These are phyloP conservation scores for Pisolithus tinctorius DNA, from an alignment of 768 basidiomycete species.

Conservation along the genomic window DNA sequence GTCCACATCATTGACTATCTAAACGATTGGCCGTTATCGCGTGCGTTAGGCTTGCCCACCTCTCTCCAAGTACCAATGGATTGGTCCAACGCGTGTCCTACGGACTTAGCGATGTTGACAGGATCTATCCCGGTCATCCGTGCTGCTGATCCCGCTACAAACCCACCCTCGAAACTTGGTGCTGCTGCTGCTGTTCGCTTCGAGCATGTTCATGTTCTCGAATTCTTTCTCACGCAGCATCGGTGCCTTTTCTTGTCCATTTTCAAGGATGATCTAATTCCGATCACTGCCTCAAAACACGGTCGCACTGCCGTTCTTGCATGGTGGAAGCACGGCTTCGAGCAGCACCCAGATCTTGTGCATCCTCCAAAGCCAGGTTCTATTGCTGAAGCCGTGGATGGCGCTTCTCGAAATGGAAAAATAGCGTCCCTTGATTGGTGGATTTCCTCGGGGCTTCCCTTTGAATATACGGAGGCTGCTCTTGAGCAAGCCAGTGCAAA, in stretches of 20 bases:
- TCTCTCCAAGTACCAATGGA: conserved; percentile 56
- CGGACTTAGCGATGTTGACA: conserved; percentile 68
- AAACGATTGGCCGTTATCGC: conserved; percentile 80
- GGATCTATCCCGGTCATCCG: conserved; percentile 55
- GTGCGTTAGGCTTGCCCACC: conserved; percentile 70
- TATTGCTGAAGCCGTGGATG: conserved; percentile 67
- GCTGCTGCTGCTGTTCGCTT: conserved; percentile 64
- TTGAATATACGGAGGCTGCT: conserved; percentile 75
- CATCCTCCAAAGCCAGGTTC: conserved; percentile 47
- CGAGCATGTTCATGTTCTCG: conserved; percentile 68
- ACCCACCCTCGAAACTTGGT: conserved; percentile 65
- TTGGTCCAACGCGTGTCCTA: conserved; percentile 64
- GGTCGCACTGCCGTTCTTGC: conserved; percentile 66
- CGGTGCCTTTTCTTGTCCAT: conserved; percentile 56
- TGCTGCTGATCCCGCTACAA: conserved; percentile 45
- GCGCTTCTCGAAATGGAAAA: conserved; percentile 72
- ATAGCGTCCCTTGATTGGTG: conserved; percentile 79
- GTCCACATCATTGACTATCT: conserved; percentile 72
- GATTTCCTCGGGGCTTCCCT: conserved; percentile 53
- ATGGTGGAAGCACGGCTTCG: conserved; percentile 72
- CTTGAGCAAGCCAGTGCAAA: conserved; percentile 76
- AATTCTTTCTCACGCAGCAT: conserved; percentile 63
- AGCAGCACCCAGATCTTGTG: conserved; percentile 54
- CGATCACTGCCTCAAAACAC: conserved; percentile 69
- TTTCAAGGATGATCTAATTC: conserved; percentile 64